Base-by-base conservation (phyloP, 2,329 filamentous ascomycete genomes). In the Clonostachys byssicola region DNA sequence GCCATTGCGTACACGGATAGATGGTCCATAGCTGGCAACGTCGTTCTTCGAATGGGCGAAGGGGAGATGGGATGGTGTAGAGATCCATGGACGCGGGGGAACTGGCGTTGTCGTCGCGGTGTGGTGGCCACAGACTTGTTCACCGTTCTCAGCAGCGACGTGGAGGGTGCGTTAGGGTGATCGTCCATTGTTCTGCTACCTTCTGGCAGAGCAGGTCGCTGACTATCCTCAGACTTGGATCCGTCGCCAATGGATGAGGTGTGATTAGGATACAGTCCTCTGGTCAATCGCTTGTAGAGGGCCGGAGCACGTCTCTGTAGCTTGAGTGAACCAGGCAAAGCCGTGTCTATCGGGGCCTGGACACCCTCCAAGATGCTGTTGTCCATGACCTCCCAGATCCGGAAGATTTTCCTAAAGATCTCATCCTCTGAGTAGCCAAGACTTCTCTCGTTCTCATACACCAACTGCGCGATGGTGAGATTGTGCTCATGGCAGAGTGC, bases 321-420 rank as follows among this genome's bases (percentile, higher is more conserved):
- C 54, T 75, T 73, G 42, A 76, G 62, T 1, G 73, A 75, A 0
- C 73, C 73, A 0, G 73, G 73, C 4, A 76, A 56, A 2, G 57
- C 66, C 1, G 67, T 53, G 43, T 72, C 66, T 1, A 65, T 47
- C 1, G 71, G 67, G 2, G 72, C 71, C 49, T 73, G 70, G 3
- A 77, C 73, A 42, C 71, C 71, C 47, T 76, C 72, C 0, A 73
- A 61, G 46, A 77, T 77, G 46, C 73, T 76, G 16, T 68, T 63
- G 46, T 77, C 73, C 73, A 77, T 77, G 43, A 75, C 73, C 34
- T 75, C 63, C 73, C 73, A 77, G 47, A 75, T 76, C 34, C 68
- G 65, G 49, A 71, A 67, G 12, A 75, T 45, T 54, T 74, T 76
- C n/a, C 65, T 56, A 45, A 65, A 64, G 40, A 77, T 75, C 16